phyloP scores from a whole-genome alignment of 805 yeast genomes.

The Saccharomycopsis amapae region DNA sequence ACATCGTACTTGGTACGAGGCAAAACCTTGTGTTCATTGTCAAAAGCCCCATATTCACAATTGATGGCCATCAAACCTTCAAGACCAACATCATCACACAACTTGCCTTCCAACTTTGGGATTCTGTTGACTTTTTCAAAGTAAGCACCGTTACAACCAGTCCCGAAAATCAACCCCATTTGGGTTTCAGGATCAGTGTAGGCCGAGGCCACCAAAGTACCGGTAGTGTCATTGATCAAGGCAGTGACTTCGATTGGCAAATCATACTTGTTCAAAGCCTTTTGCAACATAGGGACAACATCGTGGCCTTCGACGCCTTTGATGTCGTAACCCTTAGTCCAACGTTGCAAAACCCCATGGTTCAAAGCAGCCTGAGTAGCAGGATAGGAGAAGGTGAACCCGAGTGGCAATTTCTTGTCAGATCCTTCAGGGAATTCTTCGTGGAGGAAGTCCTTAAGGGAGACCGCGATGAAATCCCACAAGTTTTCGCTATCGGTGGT shows the following conservation, averaged over 20 bases:
- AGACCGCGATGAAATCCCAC: constrained; percentile 81
- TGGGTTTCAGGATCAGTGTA: constrained; percentile 83
- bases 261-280: constrained; percentile 52
- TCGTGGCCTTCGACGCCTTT: constrained; percentile 90
- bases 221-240: constrained; percentile 93
- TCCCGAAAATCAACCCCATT: constrained; percentile 95
- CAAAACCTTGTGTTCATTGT: constrained; percentile 73
- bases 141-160: constrained; percentile 97
- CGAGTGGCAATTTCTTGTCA: constrained; percentile 53
- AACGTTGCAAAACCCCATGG: constrained; percentile 81
- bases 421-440: constrained; percentile 63
- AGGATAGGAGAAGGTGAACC: constrained; percentile 94
- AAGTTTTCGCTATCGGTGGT: constrained; percentile 70
- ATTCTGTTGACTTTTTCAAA: constrained; percentile 67
- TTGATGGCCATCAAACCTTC: constrained; percentile 85
- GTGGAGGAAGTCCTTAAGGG: constrained; percentile 61
- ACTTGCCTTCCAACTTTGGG: constrained; percentile 72
- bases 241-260: constrained; percentile 87
- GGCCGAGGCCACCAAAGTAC: constrained; percentile 92
- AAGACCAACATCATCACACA: constrained; percentile 53
- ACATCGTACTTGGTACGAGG: constrained; percentile 90
- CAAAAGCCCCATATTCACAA: constrained; percentile 98
- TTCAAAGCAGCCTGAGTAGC: constrained; percentile 77
- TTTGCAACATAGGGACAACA: constrained; percentile 86
- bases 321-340: constrained; percentile 98